These are phyloP conservation scores for Raddia guianensis DNA, from an alignment of 176 grass and related monocot species.

Conservation along the genomic window DNA sequence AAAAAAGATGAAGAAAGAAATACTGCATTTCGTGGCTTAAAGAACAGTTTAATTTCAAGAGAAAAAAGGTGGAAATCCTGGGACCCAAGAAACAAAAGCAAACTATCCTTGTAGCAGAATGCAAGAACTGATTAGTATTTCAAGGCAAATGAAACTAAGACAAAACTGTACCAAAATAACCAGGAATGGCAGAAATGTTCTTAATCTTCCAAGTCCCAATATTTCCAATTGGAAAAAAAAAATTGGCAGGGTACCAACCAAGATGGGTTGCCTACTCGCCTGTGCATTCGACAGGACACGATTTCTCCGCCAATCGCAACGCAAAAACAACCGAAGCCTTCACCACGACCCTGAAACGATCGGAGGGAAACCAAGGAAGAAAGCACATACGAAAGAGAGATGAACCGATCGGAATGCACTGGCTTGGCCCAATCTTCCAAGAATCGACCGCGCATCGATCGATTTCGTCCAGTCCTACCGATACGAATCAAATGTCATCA, in stretches of 20 bases:
- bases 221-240: not conserved
- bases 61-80: not conserved
- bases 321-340: not conserved
- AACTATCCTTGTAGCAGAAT: not conserved
- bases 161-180: not conserved
- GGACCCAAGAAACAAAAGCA: not conserved
- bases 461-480: not conserved
- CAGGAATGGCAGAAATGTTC: not conserved
- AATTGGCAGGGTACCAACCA: not conserved
- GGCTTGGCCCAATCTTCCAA: constrained; percentile 3
- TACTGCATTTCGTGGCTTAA: not conserved
- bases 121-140: not conserved
- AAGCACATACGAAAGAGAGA: not conserved
- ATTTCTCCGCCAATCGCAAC: not conserved
- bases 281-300: not conserved
- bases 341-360: not conserved
- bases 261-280: constrained; percentile 7
- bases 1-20: not conserved
- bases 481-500: not conserved
- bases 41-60: not conserved
- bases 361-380: too few relatives aligned
- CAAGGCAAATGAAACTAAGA: not conserved
- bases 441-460: not conserved
- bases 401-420: not conserved
- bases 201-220: not conserved